A percentile compares a stretch with the other conserved stretches of the same genome.
phyloP scores from a whole-genome alignment of 352 stramenopile species.

The Elongisporangium prolatum region DNA sequence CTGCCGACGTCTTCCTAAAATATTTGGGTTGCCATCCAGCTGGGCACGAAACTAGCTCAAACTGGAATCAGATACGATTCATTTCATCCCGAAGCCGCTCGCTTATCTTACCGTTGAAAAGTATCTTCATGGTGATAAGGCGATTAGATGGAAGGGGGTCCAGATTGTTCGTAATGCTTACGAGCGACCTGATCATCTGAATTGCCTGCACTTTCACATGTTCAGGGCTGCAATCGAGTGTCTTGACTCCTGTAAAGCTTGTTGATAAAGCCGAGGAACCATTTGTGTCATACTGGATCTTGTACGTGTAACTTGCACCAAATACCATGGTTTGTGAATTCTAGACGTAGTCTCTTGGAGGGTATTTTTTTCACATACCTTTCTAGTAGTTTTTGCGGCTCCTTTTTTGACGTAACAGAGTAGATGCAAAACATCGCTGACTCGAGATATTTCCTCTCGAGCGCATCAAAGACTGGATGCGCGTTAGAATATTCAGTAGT shows the following conservation, averaged over 20 bases:
- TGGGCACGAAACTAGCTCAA: slow-evolving; percentile 16
- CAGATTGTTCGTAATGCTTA: slow-evolving; percentile 37
- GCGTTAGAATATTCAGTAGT: not conserved
- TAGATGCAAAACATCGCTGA: slow-evolving; percentile 32
- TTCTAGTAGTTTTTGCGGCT: slow-evolving; percentile 27
- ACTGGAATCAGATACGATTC: not conserved
- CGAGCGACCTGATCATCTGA: slow-evolving; percentile 37
- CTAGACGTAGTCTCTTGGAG: not conserved
- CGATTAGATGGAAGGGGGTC: slow-evolving; percentile 28
- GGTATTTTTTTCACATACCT: slow-evolving; percentile 14
- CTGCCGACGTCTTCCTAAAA: slow-evolving; percentile 13
- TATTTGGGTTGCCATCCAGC: slow-evolving; percentile 29
- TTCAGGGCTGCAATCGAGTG: slow-evolving; percentile 23
- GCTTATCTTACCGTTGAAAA: slow-evolving; percentile 24
- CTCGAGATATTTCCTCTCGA: slow-evolving; percentile 35
- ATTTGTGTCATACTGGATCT: slow-evolving; percentile 14
- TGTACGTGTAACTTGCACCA: slow-evolving; percentile 31
- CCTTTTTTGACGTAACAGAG: slow-evolving; percentile 8
- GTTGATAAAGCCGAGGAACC: slow-evolving; percentile 20
- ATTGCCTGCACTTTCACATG: slow-evolving; percentile 36
- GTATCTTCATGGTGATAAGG: slow-evolving; percentile 37
- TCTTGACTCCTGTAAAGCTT: slow-evolving; percentile 19
- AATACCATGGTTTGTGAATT: not conserved
- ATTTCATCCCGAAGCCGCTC: not conserved
- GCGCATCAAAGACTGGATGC: slow-evolving; percentile 25